Conservation (phyloP, 306 rosid species). For the Lithocarpus polystachyus region DNA sequence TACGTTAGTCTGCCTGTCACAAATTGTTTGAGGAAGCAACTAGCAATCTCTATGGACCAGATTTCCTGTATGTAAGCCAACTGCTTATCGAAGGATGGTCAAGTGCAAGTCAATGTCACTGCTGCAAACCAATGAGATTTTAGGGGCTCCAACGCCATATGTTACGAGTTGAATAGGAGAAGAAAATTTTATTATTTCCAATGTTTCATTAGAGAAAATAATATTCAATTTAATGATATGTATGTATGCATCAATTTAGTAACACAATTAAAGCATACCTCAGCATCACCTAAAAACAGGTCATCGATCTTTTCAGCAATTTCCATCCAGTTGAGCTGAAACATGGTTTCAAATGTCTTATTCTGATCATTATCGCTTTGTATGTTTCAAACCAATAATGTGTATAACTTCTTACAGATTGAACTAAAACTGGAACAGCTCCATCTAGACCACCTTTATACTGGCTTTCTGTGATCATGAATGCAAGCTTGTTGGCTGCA, state of each 20-base stretch:
- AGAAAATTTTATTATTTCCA: background rate
- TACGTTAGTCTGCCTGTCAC: background rate
- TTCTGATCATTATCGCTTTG: background rate
- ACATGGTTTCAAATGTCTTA: constrained; percentile 25
- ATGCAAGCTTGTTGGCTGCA: constrained; percentile 55
- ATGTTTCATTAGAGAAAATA: background rate
- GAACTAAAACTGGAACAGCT: constrained; percentile 78
- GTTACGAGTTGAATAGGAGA: background rate
- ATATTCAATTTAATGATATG: background rate
- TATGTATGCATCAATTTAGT: background rate
- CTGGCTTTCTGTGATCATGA: constrained; percentile 66
- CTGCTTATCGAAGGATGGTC: background rate
- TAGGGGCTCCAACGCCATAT: background rate
- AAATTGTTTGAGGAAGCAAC: background rate
- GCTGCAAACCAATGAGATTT: background rate
- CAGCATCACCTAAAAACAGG: constrained; percentile 82
- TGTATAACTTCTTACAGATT: constrained; percentile 62
- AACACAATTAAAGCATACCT: constrained; percentile 42
- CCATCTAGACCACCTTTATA: constrained; percentile 75
- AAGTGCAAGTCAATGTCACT: background rate
- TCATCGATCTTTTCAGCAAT: constrained; percentile 90
- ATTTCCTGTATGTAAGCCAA: background rate
- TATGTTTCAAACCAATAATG: constrained; percentile 11
- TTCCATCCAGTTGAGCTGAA: constrained; percentile 76
- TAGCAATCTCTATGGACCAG: background rate